Evolutionary conservation across 768 basidiomycete genomes (phyloP), one percentile per base, ranked within the genome.

Genomic region (Roridomyces roridus): DNA sequence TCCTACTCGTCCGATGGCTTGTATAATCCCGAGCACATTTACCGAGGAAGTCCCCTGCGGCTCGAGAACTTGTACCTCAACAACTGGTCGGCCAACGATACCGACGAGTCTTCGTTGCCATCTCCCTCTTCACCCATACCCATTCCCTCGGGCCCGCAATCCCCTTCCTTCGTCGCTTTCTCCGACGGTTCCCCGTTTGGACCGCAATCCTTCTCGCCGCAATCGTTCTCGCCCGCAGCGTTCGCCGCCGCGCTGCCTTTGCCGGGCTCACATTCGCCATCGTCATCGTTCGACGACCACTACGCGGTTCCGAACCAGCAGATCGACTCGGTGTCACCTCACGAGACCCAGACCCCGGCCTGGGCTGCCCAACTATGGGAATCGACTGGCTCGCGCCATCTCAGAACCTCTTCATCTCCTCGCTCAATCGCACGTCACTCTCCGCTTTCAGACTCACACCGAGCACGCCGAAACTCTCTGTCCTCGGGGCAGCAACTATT

Each of bases 311-410:
- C 73, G 39, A 72, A 78, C 36, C 80, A 77, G 48, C 75, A 77
- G 36, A 71, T 85, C 11, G 72, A 78, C 24, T 86, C 88, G 1
- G 78, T 86, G 53, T 85, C 87, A 7, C 85, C 88, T 15, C 77
- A 79, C 17, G 86, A 89, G 42, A 83, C 83, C 6, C 80, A 85
- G 28, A 77, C 86, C 5, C 88, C 89, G 1, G 65, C 76, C 2
- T 91, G 89, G 89, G 85, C 85, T 14, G 72, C 84, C 9, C 86
- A 90, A 57, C 74, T 89, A 26, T 91, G 84, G 83, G 83, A 85
- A 51, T 65, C 75, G 6, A 72, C 81, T n/a, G 75, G 74, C 45
- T 74, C 80, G 21, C 51, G 51, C 0, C 61, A 58, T 43, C 70
- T 78, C 3, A 72, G 80, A 40, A 74, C 82, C 37, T 71, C 81